Evolutionary conservation across 2,329 filamentous ascomycete species (phyloP).

Genomic region (Paramyrothecium roridum): DNA sequence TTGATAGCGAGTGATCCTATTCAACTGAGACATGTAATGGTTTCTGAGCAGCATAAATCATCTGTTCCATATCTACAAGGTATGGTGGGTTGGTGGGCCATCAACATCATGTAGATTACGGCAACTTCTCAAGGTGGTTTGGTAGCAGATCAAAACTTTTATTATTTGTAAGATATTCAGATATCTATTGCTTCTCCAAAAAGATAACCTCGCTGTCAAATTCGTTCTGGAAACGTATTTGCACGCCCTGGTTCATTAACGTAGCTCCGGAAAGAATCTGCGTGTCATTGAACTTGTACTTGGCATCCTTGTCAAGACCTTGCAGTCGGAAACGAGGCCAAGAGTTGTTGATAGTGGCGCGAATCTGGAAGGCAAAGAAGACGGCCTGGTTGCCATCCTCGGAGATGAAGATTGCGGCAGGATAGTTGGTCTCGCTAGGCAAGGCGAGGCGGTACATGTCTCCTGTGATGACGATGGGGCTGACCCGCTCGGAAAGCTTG

Average conservation of each 20-base stretch:
- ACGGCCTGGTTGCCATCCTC: conserved; percentile 46
- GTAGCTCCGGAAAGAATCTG: conserved; percentile 53
- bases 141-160: too few relatives aligned
- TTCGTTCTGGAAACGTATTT: conserved; percentile 47
- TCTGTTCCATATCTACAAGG: too few relatives aligned
- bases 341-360: conserved; percentile 46
- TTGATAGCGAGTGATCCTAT: neutral
- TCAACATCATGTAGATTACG: too few relatives aligned
- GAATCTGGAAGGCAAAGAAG: conserved; percentile 60
- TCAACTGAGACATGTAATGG: too few relatives aligned
- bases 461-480: conserved; percentile 56
- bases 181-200: conserved; percentile 35
- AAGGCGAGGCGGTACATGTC: conserved; percentile 57
- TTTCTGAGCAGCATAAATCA: too few relatives aligned
- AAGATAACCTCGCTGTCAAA: conserved; percentile 57
- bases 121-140: too few relatives aligned
- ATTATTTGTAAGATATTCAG: too few relatives aligned
- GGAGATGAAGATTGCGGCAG: conserved; percentile 57
- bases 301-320: conserved; percentile 52
- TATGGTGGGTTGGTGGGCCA: too few relatives aligned
- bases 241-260: conserved; percentile 60
- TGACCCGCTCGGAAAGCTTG: conserved; percentile 50
- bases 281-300: conserved; percentile 51
- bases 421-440: conserved; percentile 59
- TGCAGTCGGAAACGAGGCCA: conserved; percentile 51